Evolutionary conservation across 2,329 filamentous ascomycete species (phyloP).

Genomic region (Gliomastix tumulicola): DNA sequence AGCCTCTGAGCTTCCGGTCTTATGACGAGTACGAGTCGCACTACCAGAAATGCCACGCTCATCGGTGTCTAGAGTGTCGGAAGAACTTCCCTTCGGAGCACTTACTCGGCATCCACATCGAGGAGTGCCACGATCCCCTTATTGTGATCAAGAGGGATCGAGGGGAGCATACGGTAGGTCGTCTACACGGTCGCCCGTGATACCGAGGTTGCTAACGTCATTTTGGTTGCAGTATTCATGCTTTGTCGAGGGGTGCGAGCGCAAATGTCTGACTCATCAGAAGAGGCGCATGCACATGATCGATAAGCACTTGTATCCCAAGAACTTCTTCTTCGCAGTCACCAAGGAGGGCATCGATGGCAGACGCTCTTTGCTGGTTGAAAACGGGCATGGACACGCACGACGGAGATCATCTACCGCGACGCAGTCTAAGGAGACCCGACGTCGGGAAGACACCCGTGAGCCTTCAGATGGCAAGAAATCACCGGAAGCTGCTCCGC

Average conservation of each 20-base stretch:
- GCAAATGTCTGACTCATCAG: conserved; percentile 73
- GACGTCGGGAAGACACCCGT: conserved; percentile 22
- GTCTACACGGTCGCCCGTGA: too few relatives aligned
- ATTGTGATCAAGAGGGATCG: conserved; percentile 63
- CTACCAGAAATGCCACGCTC: conserved; percentile 72
- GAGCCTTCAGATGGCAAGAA: too few relatives aligned
- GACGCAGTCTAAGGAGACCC: conserved; percentile 21
- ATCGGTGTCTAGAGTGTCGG: conserved; percentile 77
- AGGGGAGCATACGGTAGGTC: conserved; percentile 77
- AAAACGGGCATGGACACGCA: conserved; percentile 41
- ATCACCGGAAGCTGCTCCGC: too few relatives aligned
- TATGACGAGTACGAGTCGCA: conserved; percentile 83
- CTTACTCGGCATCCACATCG: conserved; percentile 76
- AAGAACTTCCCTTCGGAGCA: conserved; percentile 84
- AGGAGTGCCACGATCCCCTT: conserved; percentile 85
- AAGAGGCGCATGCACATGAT: conserved; percentile 86
- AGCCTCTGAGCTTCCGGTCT: conserved; percentile 61
- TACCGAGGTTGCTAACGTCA: too few relatives aligned
- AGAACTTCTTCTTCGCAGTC: conserved; percentile 80
- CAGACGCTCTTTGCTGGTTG: conserved; percentile 67
- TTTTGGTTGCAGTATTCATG: conserved; percentile 66
- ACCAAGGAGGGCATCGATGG: conserved; percentile 87
- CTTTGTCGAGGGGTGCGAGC: conserved; percentile 83
- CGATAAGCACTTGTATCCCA: conserved; percentile 89
- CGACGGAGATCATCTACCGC: conserved; percentile 35